Evolutionary conservation across 2,329 filamentous ascomycete genomes (phyloP).

Genomic region (Ilyonectria mors-panacis): DNA sequence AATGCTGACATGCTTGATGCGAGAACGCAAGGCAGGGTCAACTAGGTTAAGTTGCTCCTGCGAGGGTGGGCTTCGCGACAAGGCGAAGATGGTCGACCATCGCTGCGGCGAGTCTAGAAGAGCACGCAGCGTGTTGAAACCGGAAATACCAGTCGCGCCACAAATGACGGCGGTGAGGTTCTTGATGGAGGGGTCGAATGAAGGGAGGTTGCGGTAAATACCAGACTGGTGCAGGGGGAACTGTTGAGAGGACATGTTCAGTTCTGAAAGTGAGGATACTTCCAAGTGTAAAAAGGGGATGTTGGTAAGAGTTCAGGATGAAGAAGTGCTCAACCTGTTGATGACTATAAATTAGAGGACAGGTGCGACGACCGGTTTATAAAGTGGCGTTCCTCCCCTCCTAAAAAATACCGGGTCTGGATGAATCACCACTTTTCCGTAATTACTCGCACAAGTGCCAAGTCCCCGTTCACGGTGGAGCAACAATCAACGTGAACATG

Average conservation of each 20-base stretch:
- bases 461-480: too few species aligned
- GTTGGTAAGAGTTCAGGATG: background rate
- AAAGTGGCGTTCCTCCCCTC: too few species aligned
- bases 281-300: background rate
- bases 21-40: too few species aligned
- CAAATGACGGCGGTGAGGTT: conserved; percentile 16
- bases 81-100: conserved; percentile 6
- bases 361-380: background rate
- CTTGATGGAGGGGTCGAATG: too few species aligned
- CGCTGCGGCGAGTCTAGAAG: conserved; percentile 12
- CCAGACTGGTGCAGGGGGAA: conserved; percentile 1
- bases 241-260: background rate
- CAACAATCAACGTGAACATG: too few species aligned
- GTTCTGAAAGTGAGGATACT: too few species aligned
- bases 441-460: too few species aligned
- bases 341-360: background rate
- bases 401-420: too few species aligned
- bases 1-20: too few species aligned
- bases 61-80: conserved; percentile 7
- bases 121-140: conserved; percentile 7
- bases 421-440: too few species aligned
- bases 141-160: conserved; percentile 7
- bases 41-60: too few species aligned
- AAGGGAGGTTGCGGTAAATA: conserved; percentile 26
- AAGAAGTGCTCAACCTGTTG: background rate